Percentiles rank a stretch among this genome's conserved stretches.
Conservation (phyloP, 1,284 basidiomycete genomes). For the Psilocybe mexicana region DNA sequence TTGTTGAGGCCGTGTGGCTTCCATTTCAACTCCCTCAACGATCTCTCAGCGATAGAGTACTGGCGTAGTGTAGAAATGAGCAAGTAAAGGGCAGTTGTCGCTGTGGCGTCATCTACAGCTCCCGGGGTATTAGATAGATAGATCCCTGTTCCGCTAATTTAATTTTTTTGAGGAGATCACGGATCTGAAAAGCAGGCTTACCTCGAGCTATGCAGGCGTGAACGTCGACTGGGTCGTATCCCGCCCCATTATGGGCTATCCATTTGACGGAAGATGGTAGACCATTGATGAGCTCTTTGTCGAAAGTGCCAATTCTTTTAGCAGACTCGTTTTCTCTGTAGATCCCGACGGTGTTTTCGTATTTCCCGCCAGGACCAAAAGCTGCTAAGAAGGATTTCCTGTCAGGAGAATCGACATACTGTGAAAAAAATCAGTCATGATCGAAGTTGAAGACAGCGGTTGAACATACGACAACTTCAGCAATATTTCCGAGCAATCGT, state of each 20-base stretch:
- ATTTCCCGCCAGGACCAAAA: conserved; percentile 69
- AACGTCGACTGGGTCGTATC: conserved; percentile 87
- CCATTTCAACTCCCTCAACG: conserved; percentile 49
- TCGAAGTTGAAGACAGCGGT: not conserved
- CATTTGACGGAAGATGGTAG: conserved; percentile 74
- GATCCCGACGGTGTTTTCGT: conserved; percentile 73
- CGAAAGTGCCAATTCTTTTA: conserved; percentile 74
- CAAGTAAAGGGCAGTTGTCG: conserved; percentile 86
- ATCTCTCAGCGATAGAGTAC: conserved; percentile 73
- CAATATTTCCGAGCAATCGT: conserved; percentile 63
- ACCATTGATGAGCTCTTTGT: conserved; percentile 72
- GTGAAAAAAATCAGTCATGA: not conserved
- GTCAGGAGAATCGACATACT: conserved; percentile 67
- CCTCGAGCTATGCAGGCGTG: conserved; percentile 70
- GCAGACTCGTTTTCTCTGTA: conserved; percentile 76
- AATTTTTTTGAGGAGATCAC: not conserved
- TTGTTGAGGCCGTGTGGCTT: conserved; percentile 41
- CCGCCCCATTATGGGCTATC: conserved; percentile 93
- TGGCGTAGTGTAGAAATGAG: conserved; percentile 83
- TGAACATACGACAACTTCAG: conserved; percentile 73
- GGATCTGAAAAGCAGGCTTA: conserved; percentile 28
- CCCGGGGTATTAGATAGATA: conserved; percentile 88
- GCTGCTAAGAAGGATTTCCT: conserved; percentile 71
- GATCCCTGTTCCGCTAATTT: conserved; percentile 56
- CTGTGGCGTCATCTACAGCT: conserved; percentile 90